Percentiles rank a stretch among this genome's conserved stretches.
Evolutionary conservation across 2,329 filamentous ascomycete genomes (phyloP).

Genomic region (Aureobasidium sp.): DNA sequence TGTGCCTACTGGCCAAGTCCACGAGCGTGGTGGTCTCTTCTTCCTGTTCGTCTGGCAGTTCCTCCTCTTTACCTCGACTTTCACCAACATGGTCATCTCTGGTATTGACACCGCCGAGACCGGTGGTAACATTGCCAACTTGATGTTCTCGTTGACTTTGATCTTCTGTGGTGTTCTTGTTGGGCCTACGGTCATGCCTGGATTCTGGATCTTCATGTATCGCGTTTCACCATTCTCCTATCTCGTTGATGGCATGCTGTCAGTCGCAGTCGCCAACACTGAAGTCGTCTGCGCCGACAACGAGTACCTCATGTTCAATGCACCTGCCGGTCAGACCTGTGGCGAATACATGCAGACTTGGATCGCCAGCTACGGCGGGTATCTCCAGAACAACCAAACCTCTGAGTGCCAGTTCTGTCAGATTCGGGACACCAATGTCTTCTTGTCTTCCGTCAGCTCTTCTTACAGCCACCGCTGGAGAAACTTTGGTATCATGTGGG

Average conservation of each 20-base stretch:
- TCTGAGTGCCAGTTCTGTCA: constrained; percentile 36
- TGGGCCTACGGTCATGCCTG: constrained; percentile 53
- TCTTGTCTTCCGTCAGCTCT: constrained; percentile 37
- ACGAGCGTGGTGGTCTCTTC: constrained; percentile 68
- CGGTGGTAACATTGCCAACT: constrained; percentile 67
- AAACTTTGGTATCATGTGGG: constrained; percentile 50
- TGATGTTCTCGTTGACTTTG: constrained; percentile 65
- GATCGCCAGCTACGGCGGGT: constrained; percentile 30
- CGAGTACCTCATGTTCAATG: constrained; percentile 62
- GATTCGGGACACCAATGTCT: constrained; percentile 37
- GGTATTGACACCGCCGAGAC: constrained; percentile 68
- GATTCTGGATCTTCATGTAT: constrained; percentile 82
- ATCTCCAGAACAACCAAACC: constrained; percentile 31
- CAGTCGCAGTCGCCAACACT: constrained; percentile 62
- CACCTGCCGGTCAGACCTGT: constrained; percentile 44
- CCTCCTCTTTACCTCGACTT: constrained; percentile 74
- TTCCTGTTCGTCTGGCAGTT: constrained; percentile 71
- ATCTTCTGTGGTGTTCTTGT: constrained; percentile 68
- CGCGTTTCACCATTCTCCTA: constrained; percentile 78
- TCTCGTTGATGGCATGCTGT: constrained; percentile 64
- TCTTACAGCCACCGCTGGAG: constrained; percentile 43
- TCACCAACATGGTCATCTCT: constrained; percentile 70
- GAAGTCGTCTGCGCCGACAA: constrained; percentile 59
- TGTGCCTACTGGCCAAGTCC: constrained; percentile 50
- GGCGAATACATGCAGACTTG: constrained; percentile 34